phyloP scores from a whole-genome alignment of 2,329 filamentous ascomycete species.

The Pseudocercospora macadamiae region DNA sequence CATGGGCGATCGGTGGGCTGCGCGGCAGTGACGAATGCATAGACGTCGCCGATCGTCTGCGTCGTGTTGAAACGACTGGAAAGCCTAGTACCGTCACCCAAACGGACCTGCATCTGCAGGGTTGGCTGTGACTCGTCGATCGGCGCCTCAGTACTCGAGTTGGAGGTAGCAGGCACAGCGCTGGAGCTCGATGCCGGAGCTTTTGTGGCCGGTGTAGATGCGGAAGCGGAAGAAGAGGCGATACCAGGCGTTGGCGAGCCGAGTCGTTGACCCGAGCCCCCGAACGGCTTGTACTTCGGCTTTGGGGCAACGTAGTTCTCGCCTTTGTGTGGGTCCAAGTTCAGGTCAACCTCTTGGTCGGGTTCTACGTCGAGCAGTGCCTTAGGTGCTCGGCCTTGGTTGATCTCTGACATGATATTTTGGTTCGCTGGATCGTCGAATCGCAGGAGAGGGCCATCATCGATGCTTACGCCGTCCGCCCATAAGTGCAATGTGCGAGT shows the following conservation, averaged over 20 bases:
- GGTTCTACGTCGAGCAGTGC: slow-evolving; percentile 76
- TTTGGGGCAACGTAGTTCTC: slow-evolving; percentile 75
- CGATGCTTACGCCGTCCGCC: slow-evolving; percentile 83
- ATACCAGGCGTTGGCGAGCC: slow-evolving; percentile 75
- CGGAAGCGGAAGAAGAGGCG: slow-evolving; percentile 37
- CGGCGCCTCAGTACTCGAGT: slow-evolving; percentile 35
- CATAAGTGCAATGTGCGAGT: slow-evolving; percentile 76
- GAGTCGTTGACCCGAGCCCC: slow-evolving; percentile 71
- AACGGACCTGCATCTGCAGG: slow-evolving; percentile 72
- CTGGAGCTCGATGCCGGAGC: slow-evolving; percentile 40
- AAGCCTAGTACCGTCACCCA: slow-evolving; percentile 75
- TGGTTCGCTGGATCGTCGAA: slow-evolving; percentile 79
- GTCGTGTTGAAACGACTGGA: slow-evolving; percentile 81
- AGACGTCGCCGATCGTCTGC: slow-evolving; percentile 77
- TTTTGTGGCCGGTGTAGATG: slow-evolving; percentile 33
- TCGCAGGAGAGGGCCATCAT: slow-evolving; percentile 75
- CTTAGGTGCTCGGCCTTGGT: slow-evolving; percentile 73
- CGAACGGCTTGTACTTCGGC: slow-evolving; percentile 75
- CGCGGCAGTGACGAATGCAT: slow-evolving; percentile 71
- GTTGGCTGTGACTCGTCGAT: slow-evolving; percentile 70
- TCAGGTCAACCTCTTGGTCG: slow-evolving; percentile 77
- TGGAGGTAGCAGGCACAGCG: slow-evolving; percentile 20
- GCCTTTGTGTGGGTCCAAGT: slow-evolving; percentile 72
- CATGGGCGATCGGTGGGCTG: slow-evolving; percentile 64
- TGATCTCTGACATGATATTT: slow-evolving; percentile 73